phyloP scores from a whole-genome alignment of 2,329 filamentous ascomycete species.

The Calycina herbarum region DNA sequence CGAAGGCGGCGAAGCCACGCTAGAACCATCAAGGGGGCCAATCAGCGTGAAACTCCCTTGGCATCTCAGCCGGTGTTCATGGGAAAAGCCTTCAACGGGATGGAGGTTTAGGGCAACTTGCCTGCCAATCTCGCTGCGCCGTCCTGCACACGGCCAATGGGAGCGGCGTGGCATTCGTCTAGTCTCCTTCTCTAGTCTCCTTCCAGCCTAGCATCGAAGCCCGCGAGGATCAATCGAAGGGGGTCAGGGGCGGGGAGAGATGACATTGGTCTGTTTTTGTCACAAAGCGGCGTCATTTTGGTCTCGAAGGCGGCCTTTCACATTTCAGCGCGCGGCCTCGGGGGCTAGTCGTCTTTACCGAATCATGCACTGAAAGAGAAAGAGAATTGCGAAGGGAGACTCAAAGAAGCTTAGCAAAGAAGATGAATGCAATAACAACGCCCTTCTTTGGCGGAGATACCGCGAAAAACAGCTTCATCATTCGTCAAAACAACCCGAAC shows the following conservation, averaged over 20 bases:
- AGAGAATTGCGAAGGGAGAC: background rate
- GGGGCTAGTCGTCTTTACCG: background rate
- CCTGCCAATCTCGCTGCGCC: background rate
- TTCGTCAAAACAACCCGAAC: background rate
- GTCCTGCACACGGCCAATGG: conserved; percentile 12
- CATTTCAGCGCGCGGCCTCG: background rate
- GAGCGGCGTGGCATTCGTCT: conserved; percentile 4
- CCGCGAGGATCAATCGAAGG: conserved; percentile 2
- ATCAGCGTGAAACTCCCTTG: conserved; percentile 1
- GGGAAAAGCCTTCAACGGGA: conserved; percentile 4
- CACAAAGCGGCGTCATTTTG: conserved; percentile 5
- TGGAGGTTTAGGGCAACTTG: conserved; percentile 1
- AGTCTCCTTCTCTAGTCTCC: background rate
- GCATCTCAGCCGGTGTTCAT: background rate
- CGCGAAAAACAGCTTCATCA: background rate
- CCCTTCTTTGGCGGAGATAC: background rate
- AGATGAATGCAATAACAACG: background rate
- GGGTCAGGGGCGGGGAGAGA: conserved; percentile 1
- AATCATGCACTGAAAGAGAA: background rate
- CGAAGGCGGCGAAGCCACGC: conserved; percentile 9
- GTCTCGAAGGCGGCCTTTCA: background rate
- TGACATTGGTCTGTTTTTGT: background rate
- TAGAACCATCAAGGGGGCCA: conserved; percentile 8
- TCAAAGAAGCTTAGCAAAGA: background rate
- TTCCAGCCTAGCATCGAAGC: conserved; percentile 13